A percentile compares a stretch with the other conserved stretches of the same genome.
Conservation (phyloP, 352 stramenopile species). For the Heterotrichella gracilis region DNA sequence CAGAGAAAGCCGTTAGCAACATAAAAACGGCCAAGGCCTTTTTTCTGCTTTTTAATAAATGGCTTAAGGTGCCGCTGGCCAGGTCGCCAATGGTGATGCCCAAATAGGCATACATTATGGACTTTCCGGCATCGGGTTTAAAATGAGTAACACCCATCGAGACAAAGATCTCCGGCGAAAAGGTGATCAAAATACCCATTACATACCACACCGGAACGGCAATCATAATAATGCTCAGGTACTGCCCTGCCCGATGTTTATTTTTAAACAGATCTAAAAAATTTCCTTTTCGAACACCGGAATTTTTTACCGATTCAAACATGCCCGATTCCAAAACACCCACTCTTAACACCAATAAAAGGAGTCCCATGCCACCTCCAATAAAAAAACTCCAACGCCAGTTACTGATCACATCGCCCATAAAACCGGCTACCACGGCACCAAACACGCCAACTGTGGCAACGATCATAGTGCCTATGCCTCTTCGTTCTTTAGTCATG, state of each 20-base stretch:
- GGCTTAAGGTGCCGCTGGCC: neutral
- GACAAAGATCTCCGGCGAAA: neutral
- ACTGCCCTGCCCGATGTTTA: neutral
- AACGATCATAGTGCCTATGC: neutral
- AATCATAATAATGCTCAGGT: neutral
- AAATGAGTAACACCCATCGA: neutral
- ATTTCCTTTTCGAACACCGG: neutral
- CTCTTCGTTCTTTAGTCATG: neutral
- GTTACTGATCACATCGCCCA: neutral
- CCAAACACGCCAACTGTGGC: neutral
- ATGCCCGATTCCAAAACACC: neutral
- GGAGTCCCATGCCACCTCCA: neutral
- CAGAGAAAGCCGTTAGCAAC: neutral
- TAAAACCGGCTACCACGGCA: neutral
- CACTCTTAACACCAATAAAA: neutral
- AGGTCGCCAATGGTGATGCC: neutral
- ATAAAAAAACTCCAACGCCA: neutral
- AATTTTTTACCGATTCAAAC: neutral
- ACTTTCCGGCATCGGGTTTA: neutral
- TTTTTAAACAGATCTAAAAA: neutral
- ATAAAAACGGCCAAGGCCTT: neutral
- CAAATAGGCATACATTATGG: neutral
- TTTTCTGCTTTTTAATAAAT: neutral
- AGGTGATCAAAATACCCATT: neutral
- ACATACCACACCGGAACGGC: neutral